phyloP scores from a whole-genome alignment of 352 stramenopile species.

The Blastocystis sp. region DNA sequence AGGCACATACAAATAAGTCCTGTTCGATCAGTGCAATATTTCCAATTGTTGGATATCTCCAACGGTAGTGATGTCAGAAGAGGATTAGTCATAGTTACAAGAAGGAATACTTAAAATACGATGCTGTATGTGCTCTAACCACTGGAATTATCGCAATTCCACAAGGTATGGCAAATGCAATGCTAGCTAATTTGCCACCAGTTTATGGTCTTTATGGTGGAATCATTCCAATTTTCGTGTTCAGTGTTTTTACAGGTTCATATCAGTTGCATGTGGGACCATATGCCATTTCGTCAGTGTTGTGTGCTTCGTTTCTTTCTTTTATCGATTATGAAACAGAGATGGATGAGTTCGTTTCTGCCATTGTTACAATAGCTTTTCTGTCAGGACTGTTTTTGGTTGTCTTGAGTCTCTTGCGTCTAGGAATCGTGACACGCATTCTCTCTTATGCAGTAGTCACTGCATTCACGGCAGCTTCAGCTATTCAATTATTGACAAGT shows the following conservation, averaged over 20 bases:
- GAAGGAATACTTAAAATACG: not conserved
- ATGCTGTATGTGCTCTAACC: slow-evolving; percentile 23
- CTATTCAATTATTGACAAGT: not conserved
- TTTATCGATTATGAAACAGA: slow-evolving; percentile 3
- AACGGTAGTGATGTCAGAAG: not conserved
- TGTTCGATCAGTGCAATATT: not conserved
- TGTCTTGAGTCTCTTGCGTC: not conserved
- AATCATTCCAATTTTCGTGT: not conserved
- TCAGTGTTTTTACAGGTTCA: not conserved
- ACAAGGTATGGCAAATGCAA: slow-evolving; percentile 17
- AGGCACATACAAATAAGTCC: not conserved
- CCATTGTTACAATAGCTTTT: not conserved
- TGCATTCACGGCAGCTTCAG: slow-evolving; percentile 14
- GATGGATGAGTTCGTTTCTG: not conserved
- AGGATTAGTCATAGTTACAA: slow-evolving; percentile 7
- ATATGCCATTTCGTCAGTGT: not conserved
- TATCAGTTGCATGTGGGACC: slow-evolving; percentile 20
- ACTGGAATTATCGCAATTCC: slow-evolving; percentile 18
- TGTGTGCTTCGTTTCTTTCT: not conserved
- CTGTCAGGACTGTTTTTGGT: not conserved
- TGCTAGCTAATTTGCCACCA: slow-evolving; percentile 22
- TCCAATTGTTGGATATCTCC: not conserved
- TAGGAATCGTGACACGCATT: not conserved
- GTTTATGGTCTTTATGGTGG: slow-evolving; percentile 10
- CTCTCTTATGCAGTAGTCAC: slow-evolving; percentile 16